These are phyloP conservation scores for Metschnikowia baotianmanensis DNA, from an alignment of 805 yeast species.

Conservation along the genomic window DNA sequence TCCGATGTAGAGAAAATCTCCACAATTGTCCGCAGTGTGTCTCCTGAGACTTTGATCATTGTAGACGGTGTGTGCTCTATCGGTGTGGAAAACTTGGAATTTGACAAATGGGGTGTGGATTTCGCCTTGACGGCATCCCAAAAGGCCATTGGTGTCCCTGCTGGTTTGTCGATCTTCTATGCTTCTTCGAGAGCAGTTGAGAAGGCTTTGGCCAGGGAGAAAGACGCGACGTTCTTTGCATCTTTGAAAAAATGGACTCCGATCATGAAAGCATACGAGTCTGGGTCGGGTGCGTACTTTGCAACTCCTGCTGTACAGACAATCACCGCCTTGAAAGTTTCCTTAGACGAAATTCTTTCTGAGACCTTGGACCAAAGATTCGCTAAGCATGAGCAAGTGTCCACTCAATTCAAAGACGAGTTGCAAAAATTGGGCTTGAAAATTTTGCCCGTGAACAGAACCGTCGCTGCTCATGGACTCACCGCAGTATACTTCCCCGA, in stretches of 20 bases:
- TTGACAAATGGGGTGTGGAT: conserved; percentile 89
- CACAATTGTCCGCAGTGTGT: conserved; percentile 52
- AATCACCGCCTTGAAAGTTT: conserved; percentile 73
- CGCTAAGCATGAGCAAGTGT: conserved; percentile 57
- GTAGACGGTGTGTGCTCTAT: conserved; percentile 96
- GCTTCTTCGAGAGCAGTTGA: conserved; percentile 73
- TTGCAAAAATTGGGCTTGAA: conserved; percentile 61
- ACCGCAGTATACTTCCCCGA: conserved; percentile 84
- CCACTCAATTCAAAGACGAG: conserved; percentile 62
- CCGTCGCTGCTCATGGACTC: conserved; percentile 80
- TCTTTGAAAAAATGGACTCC: conserved; percentile 85
- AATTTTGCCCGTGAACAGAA: conserved; percentile 58
- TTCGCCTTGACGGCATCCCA: conserved; percentile 89
- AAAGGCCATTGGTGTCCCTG: conserved; percentile 92
- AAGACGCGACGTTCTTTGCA: conserved; percentile 59
- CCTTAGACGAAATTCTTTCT: conserved; percentile 68
- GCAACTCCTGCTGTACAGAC: conserved; percentile 97
- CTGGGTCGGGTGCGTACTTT: conserved; percentile 76
- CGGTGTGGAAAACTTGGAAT: conserved; percentile 82
- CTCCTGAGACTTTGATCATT: conserved; percentile 79
- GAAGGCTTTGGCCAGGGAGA: conserved; percentile 49
- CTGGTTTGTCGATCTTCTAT: conserved; percentile 80
- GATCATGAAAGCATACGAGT: conserved; percentile 81
- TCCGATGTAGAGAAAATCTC: conserved; percentile 66
- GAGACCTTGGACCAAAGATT: conserved; percentile 52